Conservation (phyloP, 2,329 filamentous ascomycete genomes). For the Fusarium brevicatenulatum region DNA sequence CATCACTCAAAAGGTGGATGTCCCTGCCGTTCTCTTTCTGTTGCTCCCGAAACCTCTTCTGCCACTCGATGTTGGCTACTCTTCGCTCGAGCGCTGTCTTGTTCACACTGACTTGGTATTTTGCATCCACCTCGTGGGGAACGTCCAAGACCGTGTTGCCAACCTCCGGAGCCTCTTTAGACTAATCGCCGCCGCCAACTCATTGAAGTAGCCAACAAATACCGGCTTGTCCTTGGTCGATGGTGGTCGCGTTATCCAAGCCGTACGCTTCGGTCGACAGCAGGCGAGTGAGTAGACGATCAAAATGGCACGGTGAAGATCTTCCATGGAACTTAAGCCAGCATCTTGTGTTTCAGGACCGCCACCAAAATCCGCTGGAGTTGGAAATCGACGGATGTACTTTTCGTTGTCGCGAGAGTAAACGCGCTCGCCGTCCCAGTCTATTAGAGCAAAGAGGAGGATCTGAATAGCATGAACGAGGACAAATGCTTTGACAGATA, state of each 20-base stretch:
- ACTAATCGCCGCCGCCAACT: neutral
- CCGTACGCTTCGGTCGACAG: neutral
- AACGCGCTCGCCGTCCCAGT: neutral
- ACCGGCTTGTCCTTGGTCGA: accelerated
- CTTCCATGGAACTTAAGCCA: neutral
- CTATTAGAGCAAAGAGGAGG: neutral
- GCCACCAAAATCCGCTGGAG: neutral
- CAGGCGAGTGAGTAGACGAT: neutral
- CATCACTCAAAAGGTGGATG: accelerated
- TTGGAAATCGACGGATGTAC: neutral
- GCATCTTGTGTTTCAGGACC: too few relatives aligned
- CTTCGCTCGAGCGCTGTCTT: neutral
- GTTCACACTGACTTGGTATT: accelerated
- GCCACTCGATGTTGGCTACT: accelerated
- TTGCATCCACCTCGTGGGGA: accelerated
- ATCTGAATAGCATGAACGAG: accelerated
- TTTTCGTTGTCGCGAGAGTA: neutral
- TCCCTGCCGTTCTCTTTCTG: neutral
- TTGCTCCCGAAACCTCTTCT: neutral
- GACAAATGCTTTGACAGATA: accelerated
- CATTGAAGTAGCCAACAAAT: neutral
- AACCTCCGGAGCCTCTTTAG: neutral
- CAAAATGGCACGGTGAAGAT: neutral
- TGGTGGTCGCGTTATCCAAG: neutral
- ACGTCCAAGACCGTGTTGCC: accelerated